These are phyloP conservation scores for Wallacemonas collosoma DNA, from an alignment of 208 protist species.

Conservation along the genomic window DNA sequence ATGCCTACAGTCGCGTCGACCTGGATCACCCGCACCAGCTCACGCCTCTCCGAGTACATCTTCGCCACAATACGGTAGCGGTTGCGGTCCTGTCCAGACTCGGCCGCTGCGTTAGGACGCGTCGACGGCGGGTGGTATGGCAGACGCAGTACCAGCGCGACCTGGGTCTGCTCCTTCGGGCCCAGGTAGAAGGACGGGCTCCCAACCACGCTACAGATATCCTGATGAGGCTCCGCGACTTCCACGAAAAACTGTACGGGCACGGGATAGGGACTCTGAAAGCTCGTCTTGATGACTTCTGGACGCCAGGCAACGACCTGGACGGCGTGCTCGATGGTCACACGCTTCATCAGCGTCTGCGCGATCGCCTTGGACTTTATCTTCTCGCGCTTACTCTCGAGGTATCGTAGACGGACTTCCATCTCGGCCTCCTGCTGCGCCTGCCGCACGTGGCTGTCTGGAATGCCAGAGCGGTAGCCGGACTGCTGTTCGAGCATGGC, in stretches of 20 bases:
- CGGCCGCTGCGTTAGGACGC: background rate
- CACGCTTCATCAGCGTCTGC: slow-evolving; percentile 61
- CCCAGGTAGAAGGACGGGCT: slow-evolving; percentile 57
- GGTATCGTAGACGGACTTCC: slow-evolving; percentile 76
- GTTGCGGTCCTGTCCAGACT: slow-evolving; percentile 7
- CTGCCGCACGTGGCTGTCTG: slow-evolving; percentile 46
- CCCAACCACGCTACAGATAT: slow-evolving; percentile 35
- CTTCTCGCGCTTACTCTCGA: slow-evolving; percentile 77
- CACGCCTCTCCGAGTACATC: slow-evolving; percentile 65
- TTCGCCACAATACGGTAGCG: slow-evolving; percentile 39
- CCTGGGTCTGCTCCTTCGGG: slow-evolving; percentile 53
- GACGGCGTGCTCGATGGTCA: slow-evolving; percentile 70
- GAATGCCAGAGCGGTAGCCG: slow-evolving; percentile 50
- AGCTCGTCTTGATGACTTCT: slow-evolving; percentile 57
- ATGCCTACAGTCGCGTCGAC: slow-evolving; percentile 57
- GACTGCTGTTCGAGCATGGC: slow-evolving; percentile 31
- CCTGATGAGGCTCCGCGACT: slow-evolving; percentile 33
- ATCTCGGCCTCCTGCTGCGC: slow-evolving; percentile 49
- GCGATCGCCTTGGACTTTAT: slow-evolving; percentile 77
- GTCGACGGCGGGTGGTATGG: slow-evolving; percentile 1
- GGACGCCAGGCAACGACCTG: slow-evolving; percentile 60
- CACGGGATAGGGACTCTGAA: slow-evolving; percentile 66
- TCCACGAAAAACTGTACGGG: slow-evolving; percentile 78
- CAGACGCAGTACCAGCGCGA: slow-evolving; percentile 64
- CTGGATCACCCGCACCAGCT: slow-evolving; percentile 67